phyloP scores from a whole-genome alignment of 768 basidiomycete genomes.

The Lactarius deliciosus region DNA sequence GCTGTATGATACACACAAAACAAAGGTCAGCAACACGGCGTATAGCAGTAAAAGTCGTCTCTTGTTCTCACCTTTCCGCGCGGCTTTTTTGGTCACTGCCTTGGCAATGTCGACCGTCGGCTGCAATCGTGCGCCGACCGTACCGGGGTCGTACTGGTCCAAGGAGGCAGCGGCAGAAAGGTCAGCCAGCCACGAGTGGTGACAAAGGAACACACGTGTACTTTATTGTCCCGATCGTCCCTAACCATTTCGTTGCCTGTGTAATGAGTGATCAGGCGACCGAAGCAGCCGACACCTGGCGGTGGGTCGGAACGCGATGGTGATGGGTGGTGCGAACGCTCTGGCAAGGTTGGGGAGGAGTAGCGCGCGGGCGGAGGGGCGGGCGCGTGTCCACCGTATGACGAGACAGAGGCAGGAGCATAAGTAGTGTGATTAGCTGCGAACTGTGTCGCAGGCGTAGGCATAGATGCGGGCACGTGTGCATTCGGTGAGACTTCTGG shows the following conservation, averaged over 20 bases:
- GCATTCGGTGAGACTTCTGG: not conserved
- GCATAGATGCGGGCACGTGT: not conserved
- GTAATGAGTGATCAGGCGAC: not conserved
- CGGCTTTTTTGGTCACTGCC: not conserved
- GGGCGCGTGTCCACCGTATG: not conserved
- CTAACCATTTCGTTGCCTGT: not conserved
- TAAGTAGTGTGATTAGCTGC: not conserved
- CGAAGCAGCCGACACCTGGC: not conserved
- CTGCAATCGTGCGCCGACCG: slow-evolving; percentile 6
- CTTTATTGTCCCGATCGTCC: not conserved
- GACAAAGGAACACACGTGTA: not conserved
- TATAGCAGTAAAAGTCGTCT: not conserved
- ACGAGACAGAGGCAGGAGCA: not conserved
- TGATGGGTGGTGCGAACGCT: not conserved
- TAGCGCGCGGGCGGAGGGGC: slow-evolving; percentile 12
- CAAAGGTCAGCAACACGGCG: not conserved
- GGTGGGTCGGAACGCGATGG: not conserved
- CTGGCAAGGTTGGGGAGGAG: not conserved
- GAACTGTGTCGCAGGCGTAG: not conserved
- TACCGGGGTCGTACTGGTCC: not conserved
- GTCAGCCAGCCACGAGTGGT: not conserved
- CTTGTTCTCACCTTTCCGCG: slow-evolving; percentile 4
- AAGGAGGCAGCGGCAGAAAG: not conserved
- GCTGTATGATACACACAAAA: slow-evolving; percentile 19
- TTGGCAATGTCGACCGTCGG: slow-evolving; percentile 7